Evolutionary conservation across 2,329 filamentous ascomycete species (phyloP), one percentile per base, ranked within the genome.

Genomic region (Cladosporium sp.): DNA sequence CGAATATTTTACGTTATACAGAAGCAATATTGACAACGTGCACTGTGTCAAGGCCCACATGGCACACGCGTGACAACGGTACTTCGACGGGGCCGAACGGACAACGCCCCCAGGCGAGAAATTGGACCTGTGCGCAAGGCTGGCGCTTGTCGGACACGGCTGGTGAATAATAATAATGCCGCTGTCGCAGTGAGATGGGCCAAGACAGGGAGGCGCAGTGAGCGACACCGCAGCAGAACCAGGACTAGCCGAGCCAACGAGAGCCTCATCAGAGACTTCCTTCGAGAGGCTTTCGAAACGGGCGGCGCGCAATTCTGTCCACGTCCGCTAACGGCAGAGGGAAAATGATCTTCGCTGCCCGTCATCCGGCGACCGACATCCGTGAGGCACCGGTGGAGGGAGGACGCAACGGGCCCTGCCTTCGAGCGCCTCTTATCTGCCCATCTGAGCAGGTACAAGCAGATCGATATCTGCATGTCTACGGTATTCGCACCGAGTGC

Each of bases 391-490:
- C 41, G 34, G 32, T 34, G 32, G 32, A 11, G 32, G 34, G 34
- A 36, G 34, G 47, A 47, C 47, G 59, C 36, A 41, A 62, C 59
- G 59, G 47, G 44, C 59, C 59, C 21, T 28, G 44, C 47, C 44
- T 49, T 52, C 34, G 59, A n/a, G 44, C 44, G 21, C 32, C 4
- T 52, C 44, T 54, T 62, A 62, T 62, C 59, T 44, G 38, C 41
- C 59, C 30, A 52, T 26, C n/a, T 52, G n/a, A 62, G 34, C 47
- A 62, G 47, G 59, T 38, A 62, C 44, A 62, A 21, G 59, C 57
- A 59, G 57, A 10, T 6, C 18, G 38, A 47, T 59, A 47, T 47
- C 32, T 59, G 38, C 14, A 21, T 59, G 21, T 26, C 12, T 44
- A 38, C 28, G 30, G 36, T 8, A 47, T 26, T 44, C 57, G 26